Evolutionary conservation across 2,329 filamentous ascomycete species (phyloP).

Genomic region (Aspergillus brunneoviolaceus): DNA sequence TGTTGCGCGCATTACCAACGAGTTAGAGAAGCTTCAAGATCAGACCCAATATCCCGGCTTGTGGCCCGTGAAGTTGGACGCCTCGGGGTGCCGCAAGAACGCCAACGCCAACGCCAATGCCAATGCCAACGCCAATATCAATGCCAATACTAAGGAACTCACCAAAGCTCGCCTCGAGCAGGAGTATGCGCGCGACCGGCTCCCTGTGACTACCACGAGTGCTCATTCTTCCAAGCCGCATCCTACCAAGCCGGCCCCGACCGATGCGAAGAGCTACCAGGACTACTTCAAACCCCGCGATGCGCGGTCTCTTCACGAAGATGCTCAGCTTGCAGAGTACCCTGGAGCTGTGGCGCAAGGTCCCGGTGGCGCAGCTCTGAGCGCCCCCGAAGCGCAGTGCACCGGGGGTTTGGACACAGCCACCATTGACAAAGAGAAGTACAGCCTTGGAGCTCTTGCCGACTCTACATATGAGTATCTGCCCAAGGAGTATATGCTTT

Average conservation of each 20-base stretch:
- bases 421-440: slow-evolving; percentile 36
- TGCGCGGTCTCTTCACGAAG: slow-evolving; percentile 21
- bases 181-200: slow-evolving; percentile 12
- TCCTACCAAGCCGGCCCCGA: slow-evolving; percentile 12
- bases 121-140: too few species aligned
- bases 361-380: slow-evolving; percentile 7
- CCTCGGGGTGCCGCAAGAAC: slow-evolving; percentile 68
- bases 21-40: slow-evolving; percentile 72
- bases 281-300: slow-evolving; percentile 25
- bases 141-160: not conserved
- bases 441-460: slow-evolving; percentile 45
- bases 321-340: slow-evolving; percentile 31
- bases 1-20: slow-evolving; percentile 79
- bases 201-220: slow-evolving; percentile 4
- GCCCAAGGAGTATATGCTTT: slow-evolving; percentile 50
- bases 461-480: slow-evolving; percentile 54
- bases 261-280: slow-evolving; percentile 26
- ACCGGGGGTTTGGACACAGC: slow-evolving; percentile 41
- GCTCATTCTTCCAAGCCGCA: not conserved
- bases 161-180: slow-evolving; percentile 19
- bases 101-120: not conserved
- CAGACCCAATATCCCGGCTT: slow-evolving; percentile 71
- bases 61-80: slow-evolving; percentile 76
- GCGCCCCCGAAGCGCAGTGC: slow-evolving; percentile 30
- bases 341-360: slow-evolving; percentile 11